Evolutionary conservation across 106 monocot species (phyloP).

Genomic region (Platanthera zijinensis): DNA sequence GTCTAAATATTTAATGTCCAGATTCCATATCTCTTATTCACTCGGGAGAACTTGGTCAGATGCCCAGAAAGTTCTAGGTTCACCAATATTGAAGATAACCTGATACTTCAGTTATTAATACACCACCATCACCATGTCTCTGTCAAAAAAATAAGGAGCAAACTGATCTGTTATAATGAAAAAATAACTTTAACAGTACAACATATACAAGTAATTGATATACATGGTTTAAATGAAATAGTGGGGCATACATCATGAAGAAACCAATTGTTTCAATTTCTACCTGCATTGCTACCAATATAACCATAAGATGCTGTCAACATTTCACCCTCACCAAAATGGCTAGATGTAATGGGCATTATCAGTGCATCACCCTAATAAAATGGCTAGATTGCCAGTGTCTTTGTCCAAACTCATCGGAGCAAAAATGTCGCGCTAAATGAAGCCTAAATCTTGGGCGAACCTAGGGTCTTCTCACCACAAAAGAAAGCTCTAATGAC

Average conservation of each 20-base stretch:
- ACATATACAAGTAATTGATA: neutral
- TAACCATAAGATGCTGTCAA: constrained; percentile 95
- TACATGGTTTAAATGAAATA: neutral
- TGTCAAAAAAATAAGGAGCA: constrained; percentile 9
- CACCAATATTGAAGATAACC: constrained; percentile 63
- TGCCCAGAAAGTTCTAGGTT: constrained; percentile 53
- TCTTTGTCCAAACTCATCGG: no score
- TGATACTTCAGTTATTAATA: constrained; percentile 52
- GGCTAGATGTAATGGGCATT: constrained; percentile 23
- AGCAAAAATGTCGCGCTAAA: no score
- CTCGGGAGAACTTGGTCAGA: constrained; percentile 60
- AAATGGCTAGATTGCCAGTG: no score
- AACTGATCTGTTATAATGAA: neutral
- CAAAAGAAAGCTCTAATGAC: no score
- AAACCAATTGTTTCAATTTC: constrained; percentile 77
- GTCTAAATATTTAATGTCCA: neutral
- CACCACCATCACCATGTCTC: constrained; percentile 47
- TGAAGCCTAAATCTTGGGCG: no score
- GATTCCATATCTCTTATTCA: constrained; percentile 12
- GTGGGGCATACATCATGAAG: constrained; percentile 74
- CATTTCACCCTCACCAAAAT: constrained; percentile 74
- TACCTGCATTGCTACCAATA: constrained; percentile 90
- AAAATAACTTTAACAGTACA: neutral
- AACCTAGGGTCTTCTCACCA: no score
- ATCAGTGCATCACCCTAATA: no score